Evolutionary conservation across 164 flowering plant species (phyloP).

Genomic region (Vitis rotundifolia): DNA sequence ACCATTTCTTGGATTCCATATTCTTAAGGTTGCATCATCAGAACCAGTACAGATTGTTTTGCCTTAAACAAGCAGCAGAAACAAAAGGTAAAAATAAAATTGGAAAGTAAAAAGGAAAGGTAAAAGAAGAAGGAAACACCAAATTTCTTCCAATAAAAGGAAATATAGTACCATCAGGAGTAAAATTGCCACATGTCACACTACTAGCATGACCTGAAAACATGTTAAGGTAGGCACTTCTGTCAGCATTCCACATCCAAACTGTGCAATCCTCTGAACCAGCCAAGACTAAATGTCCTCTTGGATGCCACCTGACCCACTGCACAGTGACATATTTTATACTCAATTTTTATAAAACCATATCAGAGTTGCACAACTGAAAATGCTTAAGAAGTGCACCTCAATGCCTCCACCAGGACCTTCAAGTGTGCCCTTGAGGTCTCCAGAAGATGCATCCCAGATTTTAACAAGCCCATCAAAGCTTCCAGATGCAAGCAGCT

Average conservation of each 20-base stretch:
- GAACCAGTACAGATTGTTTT: slow-evolving; percentile 86
- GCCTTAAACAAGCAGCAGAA: slow-evolving; percentile 41
- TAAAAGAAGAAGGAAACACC: background rate
- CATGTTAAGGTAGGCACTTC: slow-evolving; percentile 49
- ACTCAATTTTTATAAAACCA: background rate
- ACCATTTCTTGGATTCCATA: slow-evolving; percentile 89
- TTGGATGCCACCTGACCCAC: slow-evolving; percentile 99
- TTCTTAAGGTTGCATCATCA: slow-evolving; percentile 79
- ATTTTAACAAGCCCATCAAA: slow-evolving; percentile 73
- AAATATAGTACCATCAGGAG: slow-evolving; percentile 79
- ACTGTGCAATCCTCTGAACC: slow-evolving; percentile 81
- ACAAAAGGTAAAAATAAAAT: background rate
- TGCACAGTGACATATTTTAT: slow-evolving; percentile 29
- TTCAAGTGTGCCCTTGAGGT: slow-evolving; percentile 63
- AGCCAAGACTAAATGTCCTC: slow-evolving; percentile 80
- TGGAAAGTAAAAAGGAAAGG: background rate
- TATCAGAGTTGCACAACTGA: background rate
- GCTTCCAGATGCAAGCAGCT: slow-evolving; percentile 86
- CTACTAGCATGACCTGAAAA: slow-evolving; percentile 74
- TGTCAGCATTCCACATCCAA: slow-evolving; percentile 99
- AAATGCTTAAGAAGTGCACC: slow-evolving; percentile 38
- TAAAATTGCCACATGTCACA: slow-evolving; percentile 94
- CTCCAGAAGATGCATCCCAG: slow-evolving; percentile 65
- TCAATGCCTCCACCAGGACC: slow-evolving; percentile 87
- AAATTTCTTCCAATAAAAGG: background rate